Evolutionary conservation across 768 basidiomycete species (phyloP).

Genomic region (Krasilnikovozyma curviuscula): DNA sequence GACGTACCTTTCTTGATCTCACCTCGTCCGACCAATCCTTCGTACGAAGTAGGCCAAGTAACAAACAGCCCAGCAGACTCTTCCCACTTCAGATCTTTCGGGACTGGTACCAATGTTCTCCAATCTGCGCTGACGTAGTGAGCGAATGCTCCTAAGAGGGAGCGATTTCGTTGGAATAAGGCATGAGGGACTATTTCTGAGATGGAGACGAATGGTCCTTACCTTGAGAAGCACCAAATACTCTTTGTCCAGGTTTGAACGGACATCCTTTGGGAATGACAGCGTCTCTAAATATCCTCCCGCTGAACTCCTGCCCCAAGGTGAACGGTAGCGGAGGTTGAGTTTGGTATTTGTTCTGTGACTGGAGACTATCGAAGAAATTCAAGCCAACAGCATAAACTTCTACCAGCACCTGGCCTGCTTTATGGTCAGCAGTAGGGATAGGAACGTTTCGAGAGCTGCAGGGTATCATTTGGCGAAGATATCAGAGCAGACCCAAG

Average conservation of each 20-base stretch:
- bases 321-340: slow-evolving; percentile 72
- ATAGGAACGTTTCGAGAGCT: too few relatives aligned
- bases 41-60: slow-evolving; percentile 48
- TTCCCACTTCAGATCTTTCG: slow-evolving; percentile 56
- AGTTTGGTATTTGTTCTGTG: slow-evolving; percentile 71
- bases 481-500: too few relatives aligned
- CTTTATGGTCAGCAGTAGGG: too few relatives aligned
- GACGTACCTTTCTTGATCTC: slow-evolving; percentile 49
- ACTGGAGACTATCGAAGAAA: slow-evolving; percentile 43
- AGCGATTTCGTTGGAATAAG: slow-evolving; percentile 29
- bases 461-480: too few relatives aligned
- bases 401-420: slow-evolving; percentile 52
- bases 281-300: slow-evolving; percentile 46
- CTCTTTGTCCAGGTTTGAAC: slow-evolving; percentile 62
- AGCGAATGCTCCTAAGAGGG: background rate
- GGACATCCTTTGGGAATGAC: slow-evolving; percentile 62
- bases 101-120: slow-evolving; percentile 41
- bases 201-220: background rate
- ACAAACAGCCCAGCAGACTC: slow-evolving; percentile 34
- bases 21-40: slow-evolving; percentile 70
- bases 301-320: slow-evolving; percentile 65
- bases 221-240: slow-evolving; percentile 69
- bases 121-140: slow-evolving; percentile 38
- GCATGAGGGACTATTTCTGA: slow-evolving; percentile 37
- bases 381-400: slow-evolving; percentile 51